Base-by-base conservation (phyloP, 2,329 filamentous ascomycete species). In the Aspergillus tamarii region DNA sequence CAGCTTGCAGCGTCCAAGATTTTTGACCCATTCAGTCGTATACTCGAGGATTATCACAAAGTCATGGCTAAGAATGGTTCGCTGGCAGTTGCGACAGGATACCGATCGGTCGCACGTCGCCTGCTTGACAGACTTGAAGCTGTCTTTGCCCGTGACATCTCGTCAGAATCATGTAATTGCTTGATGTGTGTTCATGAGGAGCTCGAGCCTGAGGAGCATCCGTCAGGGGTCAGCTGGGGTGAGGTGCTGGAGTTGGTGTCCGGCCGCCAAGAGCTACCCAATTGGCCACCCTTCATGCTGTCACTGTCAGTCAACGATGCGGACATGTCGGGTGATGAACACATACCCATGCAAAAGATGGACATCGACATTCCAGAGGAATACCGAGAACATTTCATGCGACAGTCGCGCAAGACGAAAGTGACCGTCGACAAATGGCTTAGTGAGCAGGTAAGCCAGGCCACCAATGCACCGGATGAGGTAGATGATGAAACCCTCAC, bases 301-400 rank as follows among this genome's bases (percentile, higher is more conserved):
- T 86, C 86, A 3, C 83, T 86, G 56, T 82, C 91, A 4, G 75
- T 84, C 19, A 75, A 80, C 36, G 84, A 84, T 12, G 78, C 88
- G n/a, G 85, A 84, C n/a, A 82, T 88, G 45, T 81, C 82, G 6
- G 82, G 82, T 46, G 80, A 83, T 54, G 78, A 82, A 39, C 82
- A 85, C 61, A 81, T 84, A 19, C 88, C 88, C 64, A 91, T 79
- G 87, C 90, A 81, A 83, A 92, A 96, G 77, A 88, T 98, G 64
- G 94, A 98, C 71, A 92, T 95, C 8, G 94, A 98, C 76, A 92
- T 98, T 12, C 93, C 93, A 0, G 93, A 97, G 67, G 93, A 97
- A 76, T 97, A 94, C 74, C 87, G 93, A 53, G 93, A 95, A 59
- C 93, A 97, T 75, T 98, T 96, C 75, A 87, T 96, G 57, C 89